Evolutionary conservation across 2,329 filamentous ascomycete genomes (phyloP).

Genomic region (Teratosphaeria gauchensis): DNA sequence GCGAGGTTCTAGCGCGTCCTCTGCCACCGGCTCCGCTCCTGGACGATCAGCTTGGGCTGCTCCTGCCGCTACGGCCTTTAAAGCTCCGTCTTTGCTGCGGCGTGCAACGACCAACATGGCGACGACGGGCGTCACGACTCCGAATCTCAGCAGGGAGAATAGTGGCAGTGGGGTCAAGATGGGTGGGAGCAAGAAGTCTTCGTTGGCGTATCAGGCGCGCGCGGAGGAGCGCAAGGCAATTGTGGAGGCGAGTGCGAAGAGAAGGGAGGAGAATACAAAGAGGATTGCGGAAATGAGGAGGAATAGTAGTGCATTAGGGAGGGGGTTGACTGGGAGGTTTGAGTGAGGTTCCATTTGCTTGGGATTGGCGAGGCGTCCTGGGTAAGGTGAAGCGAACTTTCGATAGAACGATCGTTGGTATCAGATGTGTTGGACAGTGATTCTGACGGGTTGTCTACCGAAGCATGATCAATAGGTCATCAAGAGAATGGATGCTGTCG

Average conservation of each 20-base stretch:
- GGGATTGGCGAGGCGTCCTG: not conserved
- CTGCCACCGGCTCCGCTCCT: conserved; percentile 1
- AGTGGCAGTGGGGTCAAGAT: conserved; percentile 30
- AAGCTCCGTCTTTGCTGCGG: conserved; percentile 60
- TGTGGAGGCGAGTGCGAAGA: conserved; percentile 43
- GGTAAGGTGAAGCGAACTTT: not conserved
- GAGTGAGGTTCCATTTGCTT: not conserved
- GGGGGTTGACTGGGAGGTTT: conserved; percentile 15
- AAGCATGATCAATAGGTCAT: no score
- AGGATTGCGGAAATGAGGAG: conserved; percentile 33
- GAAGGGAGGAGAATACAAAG: conserved; percentile 40
- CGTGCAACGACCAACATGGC: conserved; percentile 48
- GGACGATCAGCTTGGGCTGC: conserved; percentile 29
- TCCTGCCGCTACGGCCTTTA: conserved; percentile 41
- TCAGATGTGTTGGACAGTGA: no score
- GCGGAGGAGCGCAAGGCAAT: conserved; percentile 46
- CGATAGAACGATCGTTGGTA: not conserved
- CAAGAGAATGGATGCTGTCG: no score
- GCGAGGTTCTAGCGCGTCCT: conserved; percentile 18
- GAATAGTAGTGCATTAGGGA: conserved; percentile 26
- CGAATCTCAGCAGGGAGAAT: conserved; percentile 14
- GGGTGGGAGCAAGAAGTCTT: conserved; percentile 48
- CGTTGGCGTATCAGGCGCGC: conserved; percentile 50
- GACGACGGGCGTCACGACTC: conserved; percentile 29
- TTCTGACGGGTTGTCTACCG: no score